A percentile compares a stretch with the other conserved stretches of the same genome.
phyloP scores from a whole-genome alignment of 163 green algal species.

The Volvox carteri region DNA sequence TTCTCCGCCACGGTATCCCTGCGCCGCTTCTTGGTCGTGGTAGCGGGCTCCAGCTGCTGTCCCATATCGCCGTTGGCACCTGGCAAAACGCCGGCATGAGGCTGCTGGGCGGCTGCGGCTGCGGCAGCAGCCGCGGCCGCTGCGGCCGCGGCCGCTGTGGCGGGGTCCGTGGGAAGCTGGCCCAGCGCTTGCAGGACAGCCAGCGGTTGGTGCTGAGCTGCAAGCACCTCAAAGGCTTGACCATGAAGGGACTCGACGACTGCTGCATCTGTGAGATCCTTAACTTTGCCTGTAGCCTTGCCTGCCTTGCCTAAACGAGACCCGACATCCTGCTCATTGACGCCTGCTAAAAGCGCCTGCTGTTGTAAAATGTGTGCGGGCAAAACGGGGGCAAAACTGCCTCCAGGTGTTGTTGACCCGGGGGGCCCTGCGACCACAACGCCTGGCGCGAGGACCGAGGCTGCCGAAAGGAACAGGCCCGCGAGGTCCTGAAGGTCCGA shows the following conservation, averaged over 20 bases:
- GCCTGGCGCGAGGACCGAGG: conserved; percentile 1
- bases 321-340: neutral
- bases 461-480: conserved; percentile 37
- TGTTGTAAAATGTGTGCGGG: neutral
- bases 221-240: conserved; percentile 20
- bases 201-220: conserved; percentile 22
- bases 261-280: neutral
- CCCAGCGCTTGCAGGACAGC: conserved; percentile 3
- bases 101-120: conserved; percentile 19
- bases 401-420: neutral
- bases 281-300: neutral
- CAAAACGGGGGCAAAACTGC: neutral
- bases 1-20: conserved; percentile 33
- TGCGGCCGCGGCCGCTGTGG: conserved; percentile 22
- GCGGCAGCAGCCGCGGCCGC: conserved; percentile 31
- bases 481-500: conserved; percentile 36
- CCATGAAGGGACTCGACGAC: neutral
- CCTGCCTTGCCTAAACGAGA: neutral
- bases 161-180: conserved; percentile 12
- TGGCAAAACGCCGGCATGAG: neutral
- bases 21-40: conserved; percentile 22
- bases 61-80: neutral
- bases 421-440: neutral
- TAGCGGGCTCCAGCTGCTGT: neutral
- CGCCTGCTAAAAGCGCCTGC: neutral